Base-by-base conservation (phyloP, 176 grass and related monocot genomes). In the Ensete ventricosum region DNA sequence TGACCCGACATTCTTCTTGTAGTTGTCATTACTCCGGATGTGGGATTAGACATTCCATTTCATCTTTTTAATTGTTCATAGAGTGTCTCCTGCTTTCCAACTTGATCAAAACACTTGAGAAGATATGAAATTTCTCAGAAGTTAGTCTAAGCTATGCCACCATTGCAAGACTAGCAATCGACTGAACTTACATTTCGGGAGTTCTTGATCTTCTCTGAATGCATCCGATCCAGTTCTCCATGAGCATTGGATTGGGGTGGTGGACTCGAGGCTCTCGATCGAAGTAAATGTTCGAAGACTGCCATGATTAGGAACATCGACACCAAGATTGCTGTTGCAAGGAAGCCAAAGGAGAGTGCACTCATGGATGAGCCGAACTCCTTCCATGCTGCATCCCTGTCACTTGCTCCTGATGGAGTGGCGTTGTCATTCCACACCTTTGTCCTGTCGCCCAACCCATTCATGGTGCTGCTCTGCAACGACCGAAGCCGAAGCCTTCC, bases 231-330 rank as follows among this genome's bases (percentile, higher is more conserved):
- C 11, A 2, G 8, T 20, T 70, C 43, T 50, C 14, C 14, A 43
- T 17, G 51, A 62, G 11, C 66, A 14, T 29, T 13, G 19, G 26
- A 9, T 50, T 17, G 26, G 48, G 66, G 17, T 69, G 66, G 14
- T 17, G 13, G 34, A 27, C 48, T 1, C 50, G 66, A 52, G 6
- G 53, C 24, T n/a, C 74, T 77, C 9, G 74, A 64, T 77, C 74
- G 12, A 50, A 77, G 60, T 52, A 77, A 50, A 11, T 77, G 59
- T 19, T 77, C 74, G 14, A 77, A 64, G 59, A 77, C 65, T n/a
- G 74, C 74, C 59, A 65, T 77, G 74, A 77, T 77, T 11, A 77
- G 74, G 48, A 77, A 77, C 27, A 77, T 77, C 0, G 57, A 77
- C 14, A 53, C 60, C 20, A 64, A 12, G 59, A 77, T 77, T 52